Evolutionary conservation across 192 early-diverging fungal species (phyloP), one percentile per base, ranked within the genome.

Genomic region (Coemansia sp.): DNA sequence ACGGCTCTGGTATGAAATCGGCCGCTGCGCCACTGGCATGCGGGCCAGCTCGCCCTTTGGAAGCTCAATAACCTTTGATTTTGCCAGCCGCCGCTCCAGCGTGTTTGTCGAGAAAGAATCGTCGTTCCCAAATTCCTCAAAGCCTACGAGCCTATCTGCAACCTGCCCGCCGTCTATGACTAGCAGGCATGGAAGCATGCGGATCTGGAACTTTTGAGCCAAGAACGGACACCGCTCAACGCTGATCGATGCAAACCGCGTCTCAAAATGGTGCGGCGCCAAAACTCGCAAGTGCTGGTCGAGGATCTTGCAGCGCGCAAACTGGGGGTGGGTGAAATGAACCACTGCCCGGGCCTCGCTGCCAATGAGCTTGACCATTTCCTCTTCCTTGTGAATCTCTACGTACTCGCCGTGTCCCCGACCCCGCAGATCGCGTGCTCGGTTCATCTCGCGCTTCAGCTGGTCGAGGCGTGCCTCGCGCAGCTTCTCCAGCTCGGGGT

Each of bases 301-400:
- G 69, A 99, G 89, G 40, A 97, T 93, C 68, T 92, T 88, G 73
- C 97, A 99, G 35, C 95, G 86, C 49, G 93, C 86, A 80, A 99
- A 99, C 64, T 98, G 93, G 47, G 91, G 89, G 66, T 99, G 97
- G 29, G 80, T 91, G 68, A 99, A 99, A 67, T 97, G 95, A 0
- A 96, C 91, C 17, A 89, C 83, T n/a, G 83, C 84, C 47, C 51
- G 68, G 29, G 87, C 88, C 15, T 88, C 85, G 37, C 75, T 73
- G 35, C 93, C 92, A n/a, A 92, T 90, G 35, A 92, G 86, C 39
- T 89, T 83, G 66, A 98, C 86, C 43, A 96, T 81, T 14, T 92
- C 92, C 74, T 95, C 96, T 69, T 98, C 97, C 7, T 84, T 86
- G 4, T 65, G 47, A 19, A 96, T 82, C 38, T 92, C 89, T 12